phyloP scores from a whole-genome alignment of 495 filamentous ascomycete species.

The Margaritispora aquatica region DNA sequence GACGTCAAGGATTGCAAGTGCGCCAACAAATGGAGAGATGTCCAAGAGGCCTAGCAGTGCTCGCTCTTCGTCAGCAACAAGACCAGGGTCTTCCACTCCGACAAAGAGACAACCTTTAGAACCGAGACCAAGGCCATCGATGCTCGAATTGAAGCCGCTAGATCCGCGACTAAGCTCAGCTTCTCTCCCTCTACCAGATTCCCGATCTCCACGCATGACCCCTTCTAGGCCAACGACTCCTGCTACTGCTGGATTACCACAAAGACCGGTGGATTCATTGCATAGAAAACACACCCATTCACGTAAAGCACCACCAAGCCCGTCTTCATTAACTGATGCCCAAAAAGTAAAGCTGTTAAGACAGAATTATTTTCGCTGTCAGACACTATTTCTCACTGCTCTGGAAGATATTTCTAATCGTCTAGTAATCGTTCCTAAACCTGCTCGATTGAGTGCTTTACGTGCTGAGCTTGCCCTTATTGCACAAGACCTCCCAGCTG shows the following conservation, averaged over 20 bases:
- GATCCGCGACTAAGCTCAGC: slow-evolving; percentile 55
- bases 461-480: slow-evolving; percentile 70
- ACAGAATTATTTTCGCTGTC: slow-evolving; percentile 67
- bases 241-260: slow-evolving; percentile 40
- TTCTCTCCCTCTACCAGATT: slow-evolving; percentile 56
- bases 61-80: slow-evolving; percentile 15
- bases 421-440: slow-evolving; percentile 66
- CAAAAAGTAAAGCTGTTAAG: slow-evolving; percentile 59
- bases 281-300: slow-evolving; percentile 35
- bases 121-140: slow-evolving; percentile 24
- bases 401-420: slow-evolving; percentile 74
- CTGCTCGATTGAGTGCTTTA: slow-evolving; percentile 66
- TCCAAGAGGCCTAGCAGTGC: slow-evolving; percentile 9
- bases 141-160: slow-evolving; percentile 36
- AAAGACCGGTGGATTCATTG: slow-evolving; percentile 33
- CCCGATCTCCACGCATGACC: slow-evolving; percentile 36
- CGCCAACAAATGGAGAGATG: slow-evolving; percentile 6
- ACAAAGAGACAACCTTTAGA: slow-evolving; percentile 21
- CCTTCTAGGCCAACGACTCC: slow-evolving; percentile 41
- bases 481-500: slow-evolving; percentile 64
- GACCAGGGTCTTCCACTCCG: slow-evolving; percentile 20
- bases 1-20: slow-evolving; percentile 28
- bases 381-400: slow-evolving; percentile 66
- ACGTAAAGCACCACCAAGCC: slow-evolving; percentile 37
- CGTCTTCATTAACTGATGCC: slow-evolving; percentile 43